Percentiles rank a stretch among this genome's conserved stretches.
Conservation (phyloP, 257 asterid species). For the Euphrasia confusa region DNA sequence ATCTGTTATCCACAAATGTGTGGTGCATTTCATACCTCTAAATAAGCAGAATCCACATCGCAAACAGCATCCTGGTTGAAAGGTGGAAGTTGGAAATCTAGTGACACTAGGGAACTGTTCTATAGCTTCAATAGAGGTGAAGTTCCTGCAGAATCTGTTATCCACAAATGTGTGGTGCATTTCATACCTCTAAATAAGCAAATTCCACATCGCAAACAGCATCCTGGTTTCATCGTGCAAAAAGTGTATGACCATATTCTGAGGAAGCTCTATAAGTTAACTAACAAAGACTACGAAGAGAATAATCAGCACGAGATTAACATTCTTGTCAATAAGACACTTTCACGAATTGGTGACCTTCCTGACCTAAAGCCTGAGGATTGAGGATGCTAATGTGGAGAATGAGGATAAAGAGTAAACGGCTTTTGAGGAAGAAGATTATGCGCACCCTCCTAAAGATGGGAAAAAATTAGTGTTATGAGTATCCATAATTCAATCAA, state of each 20-base stretch:
- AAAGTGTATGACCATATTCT: constrained; percentile 67
- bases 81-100: constrained; percentile 75
- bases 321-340: constrained; percentile 69
- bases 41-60: constrained; percentile 68
- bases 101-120: constrained; percentile 62
- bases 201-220: constrained; percentile 65
- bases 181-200: constrained; percentile 73
- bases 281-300: constrained; percentile 73
- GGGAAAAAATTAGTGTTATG: too few relatives aligned
- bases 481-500: too few relatives aligned
- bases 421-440: constrained; percentile 51
- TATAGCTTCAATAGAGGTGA: constrained; percentile 82
- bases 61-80: constrained; percentile 77
- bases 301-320: constrained; percentile 66
- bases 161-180: constrained; percentile 87
- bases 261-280: constrained; percentile 61
- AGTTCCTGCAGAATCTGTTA: constrained; percentile 82
- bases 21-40: constrained; percentile 75
- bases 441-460: too few relatives aligned
- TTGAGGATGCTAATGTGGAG: constrained; percentile 41
- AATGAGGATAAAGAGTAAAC: constrained; percentile 62
- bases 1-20: constrained; percentile 87
- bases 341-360: constrained; percentile 56
- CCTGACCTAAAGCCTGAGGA: constrained; percentile 71
- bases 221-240: constrained; percentile 85